A percentile compares a stretch with the other conserved stretches of the same genome.
Conservation (phyloP, 345 rosid species). For the Ailanthus altissimus region DNA sequence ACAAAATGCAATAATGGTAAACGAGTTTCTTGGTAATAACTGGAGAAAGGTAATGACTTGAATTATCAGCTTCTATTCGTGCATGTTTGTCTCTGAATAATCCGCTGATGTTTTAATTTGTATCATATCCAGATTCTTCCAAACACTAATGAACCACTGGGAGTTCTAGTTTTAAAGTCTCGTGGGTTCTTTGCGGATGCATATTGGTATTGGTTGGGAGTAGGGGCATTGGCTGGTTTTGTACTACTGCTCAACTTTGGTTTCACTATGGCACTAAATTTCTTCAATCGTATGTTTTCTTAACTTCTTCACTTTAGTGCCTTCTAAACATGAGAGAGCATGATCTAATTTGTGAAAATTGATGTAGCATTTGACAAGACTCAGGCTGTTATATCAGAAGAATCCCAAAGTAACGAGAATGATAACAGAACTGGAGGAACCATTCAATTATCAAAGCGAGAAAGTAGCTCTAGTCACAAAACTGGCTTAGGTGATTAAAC, state of each 20-base stretch:
- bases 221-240: constrained; percentile 52
- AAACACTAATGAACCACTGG: constrained; percentile 35
- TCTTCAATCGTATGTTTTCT: constrained; percentile 47
- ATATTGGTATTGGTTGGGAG: constrained; percentile 72
- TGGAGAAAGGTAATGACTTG: constrained; percentile 52
- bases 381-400: constrained; percentile 44
- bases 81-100: no score
- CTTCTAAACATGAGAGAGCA: not conserved
- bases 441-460: not conserved
- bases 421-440: constrained; percentile 26
- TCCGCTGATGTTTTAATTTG: no score
- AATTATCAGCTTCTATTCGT: no score
- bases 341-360: not conserved
- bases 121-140: not conserved
- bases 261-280: constrained; percentile 54
- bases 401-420: constrained; percentile 28
- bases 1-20: constrained; percentile 66
- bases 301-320: constrained; percentile 17
- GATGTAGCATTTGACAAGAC: constrained; percentile 56
- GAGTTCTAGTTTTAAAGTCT: constrained; percentile 42
- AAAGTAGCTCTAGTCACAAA: not conserved
- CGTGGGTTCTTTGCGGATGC: constrained; percentile 48
- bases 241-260: constrained; percentile 47
- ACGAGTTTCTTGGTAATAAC: constrained; percentile 74
- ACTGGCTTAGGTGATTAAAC: constrained; percentile 22